These are phyloP conservation scores for Chrysosporium keratinophilum DNA, from an alignment of 2,329 filamentous ascomycete genomes.

Conservation along the genomic window DNA sequence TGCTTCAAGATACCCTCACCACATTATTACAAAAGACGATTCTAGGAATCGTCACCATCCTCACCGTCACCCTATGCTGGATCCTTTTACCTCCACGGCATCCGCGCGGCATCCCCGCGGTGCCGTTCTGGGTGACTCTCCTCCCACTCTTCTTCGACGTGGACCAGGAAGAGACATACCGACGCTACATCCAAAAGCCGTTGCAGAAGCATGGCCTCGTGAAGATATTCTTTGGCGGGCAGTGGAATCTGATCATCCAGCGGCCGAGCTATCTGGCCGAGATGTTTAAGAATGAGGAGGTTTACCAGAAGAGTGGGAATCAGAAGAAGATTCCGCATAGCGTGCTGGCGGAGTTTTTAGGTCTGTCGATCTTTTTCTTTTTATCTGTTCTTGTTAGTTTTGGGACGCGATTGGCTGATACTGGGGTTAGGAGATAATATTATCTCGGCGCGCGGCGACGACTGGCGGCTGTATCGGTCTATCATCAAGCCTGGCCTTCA, in stretches of 20 bases:
- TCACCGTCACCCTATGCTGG: background rate
- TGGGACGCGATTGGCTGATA: background rate
- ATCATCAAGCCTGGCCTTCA: slow-evolving; percentile 34
- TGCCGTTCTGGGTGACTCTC: slow-evolving; percentile 4
- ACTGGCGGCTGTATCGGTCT: slow-evolving; percentile 29
- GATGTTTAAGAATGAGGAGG: slow-evolving; percentile 26
- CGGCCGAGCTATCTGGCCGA: slow-evolving; percentile 37
- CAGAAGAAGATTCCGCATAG: slow-evolving; percentile 35
- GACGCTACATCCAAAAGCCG: background rate
- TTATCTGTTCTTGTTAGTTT: background rate
- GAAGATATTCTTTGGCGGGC: slow-evolving; percentile 41
- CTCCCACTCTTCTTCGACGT: background rate
- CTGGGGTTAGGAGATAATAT: slow-evolving; percentile 30
- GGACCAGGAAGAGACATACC: slow-evolving; percentile 1
- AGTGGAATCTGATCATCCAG: slow-evolving; percentile 42
- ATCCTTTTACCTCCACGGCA: background rate
- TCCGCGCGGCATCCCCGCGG: background rate
- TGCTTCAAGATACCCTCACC: background rate
- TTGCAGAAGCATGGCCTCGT: slow-evolving; percentile 34
- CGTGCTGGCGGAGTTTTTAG: slow-evolving; percentile 28
- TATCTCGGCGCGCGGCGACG: slow-evolving; percentile 31
- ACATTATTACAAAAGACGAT: background rate
- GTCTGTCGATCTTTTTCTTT: background rate
- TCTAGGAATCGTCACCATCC: background rate
- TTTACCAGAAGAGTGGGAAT: slow-evolving; percentile 32